Base-by-base conservation (phyloP, 2,329 filamentous ascomycete genomes). In the Ascochyta pisi region DNA sequence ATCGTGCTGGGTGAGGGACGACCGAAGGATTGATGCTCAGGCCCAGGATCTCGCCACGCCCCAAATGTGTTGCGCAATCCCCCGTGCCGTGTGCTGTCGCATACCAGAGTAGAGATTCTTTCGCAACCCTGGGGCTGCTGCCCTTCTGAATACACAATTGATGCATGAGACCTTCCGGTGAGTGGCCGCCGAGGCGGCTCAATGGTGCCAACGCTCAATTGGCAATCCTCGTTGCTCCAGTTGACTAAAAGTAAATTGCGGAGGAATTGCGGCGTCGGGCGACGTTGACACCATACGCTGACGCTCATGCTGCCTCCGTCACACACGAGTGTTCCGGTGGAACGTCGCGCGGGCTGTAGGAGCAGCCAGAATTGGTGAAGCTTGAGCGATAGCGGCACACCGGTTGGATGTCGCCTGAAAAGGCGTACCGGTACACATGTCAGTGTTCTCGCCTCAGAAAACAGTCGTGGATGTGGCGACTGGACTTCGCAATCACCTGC, bases 11-110 rank as follows among this genome's bases (percentile, higher is more conserved):
- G 29, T 29, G 49, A 47, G 38, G 39, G 31, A 41, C 53, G 29
- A 15, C 2, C 55, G 57, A 58, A 60, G 54, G 55, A 61, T 54
- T 40, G 49, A 39, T 48, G 50, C 29, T 50, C 35, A 55, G 46
- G 39, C 13, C 39, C 51, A 33, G 15, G 38, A 27, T 43, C 22
- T 41, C 44, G 39, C 50, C 51, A 44, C 31, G 43, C 39, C 27
- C 39, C 44, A 26, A 41, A 22, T 50, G 19, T 37, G 41, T 50
- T 55, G 46, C 52, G 46, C 46, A 34, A 54, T 54, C 19, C 22
- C 27, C 10, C 19, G 19, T 44, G 5, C 27, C 27, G 19, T 23
- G 39, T 33, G 34, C 45, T 38, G n/a, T 41, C 4, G 23, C 23
- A 29, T n/a, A 22, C 27, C 43, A 39, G 3, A 44, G 45, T 8